A percentile compares a stretch with the other conserved stretches of the same genome.
Evolutionary conservation across 306 rosid species (phyloP).

Genomic region (Prunus armeniaca): DNA sequence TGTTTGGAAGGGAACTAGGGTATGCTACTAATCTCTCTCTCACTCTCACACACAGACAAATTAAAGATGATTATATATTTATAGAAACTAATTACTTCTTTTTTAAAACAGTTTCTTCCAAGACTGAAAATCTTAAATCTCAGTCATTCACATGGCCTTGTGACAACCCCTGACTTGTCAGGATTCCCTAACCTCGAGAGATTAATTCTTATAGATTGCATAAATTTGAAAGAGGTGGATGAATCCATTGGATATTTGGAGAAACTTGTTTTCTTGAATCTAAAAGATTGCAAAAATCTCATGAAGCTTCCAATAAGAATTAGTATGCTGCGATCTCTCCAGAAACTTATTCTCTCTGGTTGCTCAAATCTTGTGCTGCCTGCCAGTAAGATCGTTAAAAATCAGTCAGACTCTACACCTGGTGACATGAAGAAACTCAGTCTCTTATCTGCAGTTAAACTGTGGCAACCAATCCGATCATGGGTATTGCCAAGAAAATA

Average conservation of each 20-base stretch:
- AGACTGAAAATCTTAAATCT: conserved; percentile 1
- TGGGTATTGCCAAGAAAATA: not conserved
- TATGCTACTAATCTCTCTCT: not conserved
- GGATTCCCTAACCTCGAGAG: not conserved
- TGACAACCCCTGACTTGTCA: not conserved
- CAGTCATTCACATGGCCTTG: conserved; percentile 5
- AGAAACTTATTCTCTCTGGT: not conserved
- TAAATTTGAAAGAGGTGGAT: not conserved
- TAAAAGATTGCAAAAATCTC: conserved; percentile 5
- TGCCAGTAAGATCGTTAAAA: not conserved
- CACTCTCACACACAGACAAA: not conserved
- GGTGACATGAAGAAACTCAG: too few relatives aligned
- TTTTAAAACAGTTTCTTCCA: not conserved
- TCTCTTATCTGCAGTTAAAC: too few relatives aligned
- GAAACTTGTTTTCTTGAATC: not conserved
- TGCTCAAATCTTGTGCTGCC: conserved; percentile 1
- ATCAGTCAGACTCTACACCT: not conserved
- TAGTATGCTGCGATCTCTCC: not conserved
- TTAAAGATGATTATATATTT: not conserved
- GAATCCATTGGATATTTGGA: conserved; percentile 6
- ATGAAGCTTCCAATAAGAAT: not conserved
- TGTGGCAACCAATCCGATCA: not conserved
- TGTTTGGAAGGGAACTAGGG: not conserved
- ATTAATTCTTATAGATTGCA: conserved; percentile 8
- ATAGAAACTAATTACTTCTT: not conserved